Evolutionary conservation across 1,284 basidiomycete genomes (phyloP).

Genomic region (Vanrija humicola): DNA sequence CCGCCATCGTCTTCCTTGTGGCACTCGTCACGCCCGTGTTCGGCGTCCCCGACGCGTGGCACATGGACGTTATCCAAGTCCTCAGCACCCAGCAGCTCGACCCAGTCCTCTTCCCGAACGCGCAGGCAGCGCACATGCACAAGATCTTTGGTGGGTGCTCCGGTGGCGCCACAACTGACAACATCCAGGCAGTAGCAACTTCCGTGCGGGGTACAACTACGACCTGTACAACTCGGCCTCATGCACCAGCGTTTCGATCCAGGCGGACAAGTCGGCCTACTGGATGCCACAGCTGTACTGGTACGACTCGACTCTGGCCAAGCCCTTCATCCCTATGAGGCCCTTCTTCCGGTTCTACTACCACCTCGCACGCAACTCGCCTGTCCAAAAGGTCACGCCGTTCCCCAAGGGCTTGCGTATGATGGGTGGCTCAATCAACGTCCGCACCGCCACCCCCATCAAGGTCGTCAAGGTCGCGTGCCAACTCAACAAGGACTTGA

Average conservation of each 20-base stretch:
- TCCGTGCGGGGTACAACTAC: slow-evolving; percentile 15
- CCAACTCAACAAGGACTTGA: not conserved
- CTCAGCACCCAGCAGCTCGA: slow-evolving; percentile 16
- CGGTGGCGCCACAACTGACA: not conserved
- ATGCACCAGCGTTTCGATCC: slow-evolving; percentile 7
- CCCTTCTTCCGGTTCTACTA: slow-evolving; percentile 11
- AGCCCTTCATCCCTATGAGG: slow-evolving; percentile 11
- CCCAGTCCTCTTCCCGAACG: slow-evolving; percentile 17
- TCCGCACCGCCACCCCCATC: not conserved
- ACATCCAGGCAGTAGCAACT: slow-evolving; percentile 8
- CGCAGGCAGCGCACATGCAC: slow-evolving; percentile 15
- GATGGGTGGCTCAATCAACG: slow-evolving; percentile 12
- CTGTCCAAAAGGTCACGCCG: slow-evolving; percentile 3
- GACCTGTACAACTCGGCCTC: slow-evolving; percentile 3
- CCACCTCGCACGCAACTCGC: slow-evolving; percentile 6
- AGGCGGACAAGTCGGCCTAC: slow-evolving; percentile 20
- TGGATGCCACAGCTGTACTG: slow-evolving; percentile 20
- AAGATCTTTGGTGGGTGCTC: slow-evolving; percentile 7
- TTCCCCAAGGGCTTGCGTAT: slow-evolving; percentile 17
- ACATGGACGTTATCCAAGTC: slow-evolving; percentile 6
- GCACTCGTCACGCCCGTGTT: no score
- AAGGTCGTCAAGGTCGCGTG: not conserved
- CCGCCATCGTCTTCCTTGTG: no score
- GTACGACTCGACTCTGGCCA: slow-evolving; percentile 5
- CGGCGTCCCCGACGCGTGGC: slow-evolving; percentile 7